Base-by-base conservation (phyloP, 352 stramenopile genomes). In the Phytopythium helicoides region DNA sequence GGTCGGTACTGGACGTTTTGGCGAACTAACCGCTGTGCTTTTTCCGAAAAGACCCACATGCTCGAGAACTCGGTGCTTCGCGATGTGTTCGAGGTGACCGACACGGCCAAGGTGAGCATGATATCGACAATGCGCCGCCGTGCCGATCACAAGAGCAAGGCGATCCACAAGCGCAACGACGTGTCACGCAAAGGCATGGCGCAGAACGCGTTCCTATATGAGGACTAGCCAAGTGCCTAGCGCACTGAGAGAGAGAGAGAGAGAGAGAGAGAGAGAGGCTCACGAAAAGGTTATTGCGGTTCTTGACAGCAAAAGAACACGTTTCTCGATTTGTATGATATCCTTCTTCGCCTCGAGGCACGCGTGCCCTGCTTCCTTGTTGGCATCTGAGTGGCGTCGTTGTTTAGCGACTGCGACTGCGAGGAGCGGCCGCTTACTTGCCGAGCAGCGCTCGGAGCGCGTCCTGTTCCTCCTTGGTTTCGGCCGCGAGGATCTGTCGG, bases 401-500 rank as follows among this genome's bases (percentile, higher is more conserved):
- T n/a, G 22, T 11, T 6, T 47, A 25, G 15, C 48, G 57, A 34
- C 56, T 54, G 28, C n/a, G 19, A 59, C 42, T 18, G 38, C 50
- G 38, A 63, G 39, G 28, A 25, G n/a, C n/a, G n/a, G 37, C 37
- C 46, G 33, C 16, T 54, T 86, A 85, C 42, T 82, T 81, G 57
- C 81, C 82, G 14, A 92, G 70, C 19, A 92, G 59, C 52, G 86
- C 76, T 46, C 80, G 77, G 34, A 92, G 61, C 60, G 82, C 82
- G 44, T 92, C 82, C 53, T 87, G 79, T 50, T 92, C 82, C 45
- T 90, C 82, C 56, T 86, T 81, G 16, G 73, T 77, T 19, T 86
- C 82, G 23, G 82, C 82, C 28, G 68, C 58, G 23, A 92, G 73
- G 54, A 92, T 86, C 66, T 89, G 81, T 74, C 94, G 80, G 69